Conservation (phyloP, 164 flowering plant species). For the Paratinospora sagittata region DNA sequence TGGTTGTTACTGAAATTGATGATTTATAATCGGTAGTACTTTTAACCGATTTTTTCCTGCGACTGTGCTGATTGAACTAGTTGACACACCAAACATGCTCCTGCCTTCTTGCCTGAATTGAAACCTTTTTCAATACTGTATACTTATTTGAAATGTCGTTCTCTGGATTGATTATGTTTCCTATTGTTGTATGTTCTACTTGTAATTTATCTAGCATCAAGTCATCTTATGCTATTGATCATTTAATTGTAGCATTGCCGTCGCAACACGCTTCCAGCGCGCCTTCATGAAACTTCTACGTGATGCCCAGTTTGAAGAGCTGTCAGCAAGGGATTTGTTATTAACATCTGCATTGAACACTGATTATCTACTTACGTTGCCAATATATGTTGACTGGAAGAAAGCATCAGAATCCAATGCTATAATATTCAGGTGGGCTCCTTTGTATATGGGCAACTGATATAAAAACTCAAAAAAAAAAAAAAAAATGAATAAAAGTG, state of each 20-base stretch:
- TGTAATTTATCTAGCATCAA: constrained; percentile 9
- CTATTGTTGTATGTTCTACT: background rate
- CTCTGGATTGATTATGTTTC: background rate
- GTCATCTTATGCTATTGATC: background rate
- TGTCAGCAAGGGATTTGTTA: constrained; percentile 75
- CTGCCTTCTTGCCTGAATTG: no score
- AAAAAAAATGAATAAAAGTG: no score
- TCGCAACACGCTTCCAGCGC: constrained; percentile 79
- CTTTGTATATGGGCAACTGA: background rate
- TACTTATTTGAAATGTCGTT: background rate
- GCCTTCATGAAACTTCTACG: constrained; percentile 73
- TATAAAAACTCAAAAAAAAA: no score
- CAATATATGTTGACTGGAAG: constrained; percentile 91
- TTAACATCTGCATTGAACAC: constrained; percentile 82
- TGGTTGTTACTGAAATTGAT: background rate
- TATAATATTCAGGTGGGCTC: constrained; percentile 72
- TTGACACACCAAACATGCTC: no score
- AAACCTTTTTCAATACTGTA: no score
- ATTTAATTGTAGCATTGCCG: constrained; percentile 40
- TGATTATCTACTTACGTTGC: constrained; percentile 91
- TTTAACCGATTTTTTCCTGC: background rate
- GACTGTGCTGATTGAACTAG: no score
- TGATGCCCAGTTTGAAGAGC: constrained; percentile 89
- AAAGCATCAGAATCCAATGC: constrained; percentile 83
- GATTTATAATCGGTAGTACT: no score